Percentiles rank a stretch among this genome's conserved stretches.
phyloP scores from a whole-genome alignment of 768 basidiomycete genomes.

The Steccherinum ochraceum region DNA sequence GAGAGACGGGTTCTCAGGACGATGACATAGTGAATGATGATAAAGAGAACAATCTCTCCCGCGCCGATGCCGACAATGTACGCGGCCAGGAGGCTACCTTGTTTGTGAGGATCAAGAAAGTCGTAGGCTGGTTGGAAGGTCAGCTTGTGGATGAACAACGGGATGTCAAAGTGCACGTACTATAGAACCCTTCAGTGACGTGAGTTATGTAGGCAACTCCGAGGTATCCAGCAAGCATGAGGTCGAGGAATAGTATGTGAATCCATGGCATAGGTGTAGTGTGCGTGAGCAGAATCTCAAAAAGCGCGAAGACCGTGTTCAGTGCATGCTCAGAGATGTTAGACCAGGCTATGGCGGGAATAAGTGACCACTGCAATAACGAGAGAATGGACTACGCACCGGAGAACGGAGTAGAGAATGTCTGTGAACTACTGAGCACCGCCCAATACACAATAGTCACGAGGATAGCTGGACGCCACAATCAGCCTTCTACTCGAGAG shows the following conservation, averaged over 20 bases:
- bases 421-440: constrained; percentile 36
- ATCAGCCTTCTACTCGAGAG: too few species aligned
- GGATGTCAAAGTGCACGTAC: constrained; percentile 36
- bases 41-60: constrained; percentile 47
- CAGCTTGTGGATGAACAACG: too few species aligned
- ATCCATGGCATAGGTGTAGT: constrained; percentile 46
- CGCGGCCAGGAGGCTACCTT: constrained; percentile 40
- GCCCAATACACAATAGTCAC: constrained; percentile 63
- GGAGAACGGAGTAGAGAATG: constrained; percentile 33
- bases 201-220: constrained; percentile 65
- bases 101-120: constrained; percentile 52
- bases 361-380: constrained; percentile 5
- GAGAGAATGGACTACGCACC: constrained; percentile 25
- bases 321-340: constrained; percentile 57
- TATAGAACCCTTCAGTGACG: constrained; percentile 55
- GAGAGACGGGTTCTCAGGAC: constrained; percentile 31
- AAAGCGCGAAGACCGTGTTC: constrained; percentile 49
- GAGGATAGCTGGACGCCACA: constrained; percentile 42
- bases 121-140: constrained; percentile 41
- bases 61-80: constrained; percentile 58
- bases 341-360: constrained; percentile 39
- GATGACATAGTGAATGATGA: constrained; percentile 36
- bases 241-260: constrained; percentile 37
- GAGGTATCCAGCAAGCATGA: constrained; percentile 51
- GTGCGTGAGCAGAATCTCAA: constrained; percentile 54